Percentiles rank a stretch among this genome's conserved stretches.
Evolutionary conservation across 2,329 filamentous ascomycete genomes (phyloP).

Genomic region (Plenodomus lindquistii): DNA sequence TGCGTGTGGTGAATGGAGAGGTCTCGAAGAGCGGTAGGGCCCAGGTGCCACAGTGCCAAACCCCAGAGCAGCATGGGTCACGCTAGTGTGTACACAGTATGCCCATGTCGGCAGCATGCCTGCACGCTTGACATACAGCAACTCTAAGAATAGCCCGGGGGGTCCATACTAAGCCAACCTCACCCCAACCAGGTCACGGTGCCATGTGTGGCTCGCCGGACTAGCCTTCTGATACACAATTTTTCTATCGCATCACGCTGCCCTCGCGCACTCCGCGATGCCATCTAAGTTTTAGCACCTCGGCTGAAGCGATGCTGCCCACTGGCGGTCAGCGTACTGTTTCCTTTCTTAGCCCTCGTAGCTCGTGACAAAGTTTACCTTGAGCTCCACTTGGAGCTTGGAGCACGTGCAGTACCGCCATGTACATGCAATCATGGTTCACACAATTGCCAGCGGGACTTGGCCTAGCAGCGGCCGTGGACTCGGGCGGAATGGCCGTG

Average conservation of each 20-base stretch:
- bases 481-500: no score
- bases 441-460: no score
- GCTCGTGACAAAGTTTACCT: slow-evolving; percentile 31
- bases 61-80: background rate
- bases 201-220: slow-evolving; percentile 24
- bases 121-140: slow-evolving; percentile 36
- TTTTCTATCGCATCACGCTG: slow-evolving; percentile 35
- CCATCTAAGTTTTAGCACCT: slow-evolving; percentile 23
- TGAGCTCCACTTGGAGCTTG: slow-evolving; percentile 13
- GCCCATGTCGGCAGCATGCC: slow-evolving; percentile 11
- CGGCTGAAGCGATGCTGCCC: slow-evolving; percentile 15
- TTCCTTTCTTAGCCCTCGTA: slow-evolving; percentile 27
- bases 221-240: slow-evolving; percentile 28
- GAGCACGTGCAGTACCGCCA: no score
- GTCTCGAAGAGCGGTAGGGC: no score
- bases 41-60: background rate
- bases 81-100: slow-evolving; percentile 8
- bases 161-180: slow-evolving; percentile 19
- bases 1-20: no score
- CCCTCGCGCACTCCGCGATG: slow-evolving; percentile 22
- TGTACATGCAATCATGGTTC: no score
- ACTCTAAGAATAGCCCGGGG: slow-evolving; percentile 36
- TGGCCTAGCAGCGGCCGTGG: slow-evolving; percentile 1
- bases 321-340: slow-evolving; percentile 16
- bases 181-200: slow-evolving; percentile 21